Evolutionary conservation across 73 alveolate species (phyloP), one percentile per base, ranked within the genome.

Genomic region (Paramecium pentaurelia): DNA sequence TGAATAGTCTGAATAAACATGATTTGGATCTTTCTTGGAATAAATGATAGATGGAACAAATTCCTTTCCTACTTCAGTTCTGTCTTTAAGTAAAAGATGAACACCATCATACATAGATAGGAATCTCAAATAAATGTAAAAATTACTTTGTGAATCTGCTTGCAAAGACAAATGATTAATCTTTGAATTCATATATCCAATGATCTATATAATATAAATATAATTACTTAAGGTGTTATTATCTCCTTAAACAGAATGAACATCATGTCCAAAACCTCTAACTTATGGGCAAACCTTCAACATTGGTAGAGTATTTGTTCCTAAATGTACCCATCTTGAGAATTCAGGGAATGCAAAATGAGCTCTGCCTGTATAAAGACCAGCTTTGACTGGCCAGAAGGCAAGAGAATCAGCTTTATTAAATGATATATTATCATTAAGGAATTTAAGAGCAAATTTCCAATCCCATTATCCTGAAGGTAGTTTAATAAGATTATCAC

Each of bases 251-350:
- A 95, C 77, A 71, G 71, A 70, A 94, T 94, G 86, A 27, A 71
- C 59, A 30, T 71, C 94, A 34, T 86, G 75, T 86, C 97, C 97
- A 93, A 96, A 96, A 6, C 96, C 96, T 91, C 93, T 70, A 22
- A 96, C 95, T 87, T 96, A 84, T 59, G 98, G 97, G 95, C 95
- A 95, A 14, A 92, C 96, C 88, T 95, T 92, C 93, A 94, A 92
- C 95, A 96, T 95, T 4, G 97, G 97, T 6, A 96, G 92, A 7
- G 97, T 96, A 95, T 96, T 96, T 7, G 98, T 95, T 14, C 93
- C 64, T 68, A 96, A 58, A 88, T 94, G 96, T 18, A 95, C 89
- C 98, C 98, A 96, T 93, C 96, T 95, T n/a, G 98, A 96, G 88
- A 92, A 89, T 34, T 95, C 96, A 38, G 98, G 96, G 93, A 96